Conservation (phyloP, 1,284 basidiomycete species). For the Malassezia sympodialis region DNA sequence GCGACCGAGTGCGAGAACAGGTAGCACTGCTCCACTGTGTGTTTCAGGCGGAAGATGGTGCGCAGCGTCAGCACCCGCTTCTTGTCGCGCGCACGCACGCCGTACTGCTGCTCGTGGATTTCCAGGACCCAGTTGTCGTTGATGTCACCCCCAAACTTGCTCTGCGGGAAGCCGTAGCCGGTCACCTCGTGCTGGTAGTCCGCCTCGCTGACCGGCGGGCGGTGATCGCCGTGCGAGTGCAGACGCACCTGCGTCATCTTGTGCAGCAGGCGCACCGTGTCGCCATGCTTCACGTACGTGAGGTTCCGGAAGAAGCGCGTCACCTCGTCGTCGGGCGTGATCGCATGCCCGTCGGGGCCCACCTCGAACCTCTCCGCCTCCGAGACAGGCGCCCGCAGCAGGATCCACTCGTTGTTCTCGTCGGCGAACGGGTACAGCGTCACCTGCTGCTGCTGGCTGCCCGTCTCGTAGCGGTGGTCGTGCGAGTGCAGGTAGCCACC, state of each 20-base stretch:
- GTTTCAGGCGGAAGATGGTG: conserved; percentile 73
- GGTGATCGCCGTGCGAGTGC: conserved; percentile 77
- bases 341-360: conserved; percentile 35
- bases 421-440: conserved; percentile 94
- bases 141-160: conserved; percentile 58
- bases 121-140: conserved; percentile 95
- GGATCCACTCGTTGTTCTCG: conserved; percentile 77
- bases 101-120: conserved; percentile 56
- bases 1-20: conserved; percentile 96
- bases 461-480: conserved; percentile 68
- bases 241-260: conserved; percentile 70
- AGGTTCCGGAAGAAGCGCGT: conserved; percentile 49
- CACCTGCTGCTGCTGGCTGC: conserved; percentile 76
- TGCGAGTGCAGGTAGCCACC: conserved; percentile 98
- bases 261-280: conserved; percentile 75
- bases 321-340: conserved; percentile 28
- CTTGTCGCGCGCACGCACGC: conserved; percentile 52
- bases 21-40: conserved; percentile 82
- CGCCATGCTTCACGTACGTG: conserved; percentile 59
- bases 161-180: conserved; percentile 60
- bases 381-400: conserved; percentile 54
- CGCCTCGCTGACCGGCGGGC: conserved; percentile 91
- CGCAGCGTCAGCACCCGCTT: conserved; percentile 61
- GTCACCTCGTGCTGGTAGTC: conserved; percentile 99
- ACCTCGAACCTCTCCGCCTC: conserved; percentile 53